phyloP scores from a whole-genome alignment of 2,329 filamentous ascomycete species.

The Penicillium thymicola region DNA sequence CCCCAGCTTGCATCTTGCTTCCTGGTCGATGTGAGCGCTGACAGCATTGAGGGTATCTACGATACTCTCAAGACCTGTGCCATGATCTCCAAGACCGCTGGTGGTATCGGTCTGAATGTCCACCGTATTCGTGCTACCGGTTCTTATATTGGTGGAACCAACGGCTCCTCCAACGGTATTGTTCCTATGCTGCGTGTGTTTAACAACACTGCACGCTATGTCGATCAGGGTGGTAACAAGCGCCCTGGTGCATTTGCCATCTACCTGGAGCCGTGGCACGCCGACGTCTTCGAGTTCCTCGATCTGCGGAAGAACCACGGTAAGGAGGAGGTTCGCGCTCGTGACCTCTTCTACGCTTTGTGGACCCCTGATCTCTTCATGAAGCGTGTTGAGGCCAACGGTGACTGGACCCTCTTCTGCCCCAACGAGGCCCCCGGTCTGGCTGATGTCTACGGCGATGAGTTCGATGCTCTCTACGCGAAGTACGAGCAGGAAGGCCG shows the following conservation, averaged over 20 bases:
- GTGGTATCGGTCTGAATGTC: constrained; percentile 93
- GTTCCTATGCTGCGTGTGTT: constrained; percentile 97
- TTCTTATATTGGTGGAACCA: constrained; percentile 96
- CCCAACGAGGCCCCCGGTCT: constrained; percentile 94
- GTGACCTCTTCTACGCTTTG: constrained; percentile 94
- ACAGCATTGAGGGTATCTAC: constrained; percentile 99
- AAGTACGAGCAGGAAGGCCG: constrained; percentile 81
- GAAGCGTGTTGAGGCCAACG: constrained; percentile 97
- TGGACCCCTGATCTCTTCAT: constrained; percentile 99
- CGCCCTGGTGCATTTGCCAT: constrained; percentile 97
- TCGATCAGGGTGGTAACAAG: constrained; percentile 99
- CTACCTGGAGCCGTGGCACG: constrained; percentile 98
- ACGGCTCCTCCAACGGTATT: constrained; percentile 95
- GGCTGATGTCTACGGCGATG: constrained; percentile 94
- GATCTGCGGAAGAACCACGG: constrained; percentile 99
- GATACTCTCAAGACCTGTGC: constrained; percentile 98
- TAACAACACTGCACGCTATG: constrained; percentile 98
- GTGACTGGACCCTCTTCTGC: constrained; percentile 96
- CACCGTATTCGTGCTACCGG: constrained; percentile 96
- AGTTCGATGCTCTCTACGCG: constrained; percentile 93
- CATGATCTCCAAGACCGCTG: constrained; percentile 99
- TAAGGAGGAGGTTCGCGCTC: constrained; percentile 95
- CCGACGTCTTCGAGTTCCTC: constrained; percentile 94
- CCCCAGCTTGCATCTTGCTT: constrained; percentile 97
- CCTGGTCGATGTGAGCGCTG: constrained; percentile 98